A percentile compares a stretch with the other conserved stretches of the same genome.
These are phyloP conservation scores for Boletales sp. DNA, from an alignment of 768 basidiomycete genomes.

Conservation along the genomic window DNA sequence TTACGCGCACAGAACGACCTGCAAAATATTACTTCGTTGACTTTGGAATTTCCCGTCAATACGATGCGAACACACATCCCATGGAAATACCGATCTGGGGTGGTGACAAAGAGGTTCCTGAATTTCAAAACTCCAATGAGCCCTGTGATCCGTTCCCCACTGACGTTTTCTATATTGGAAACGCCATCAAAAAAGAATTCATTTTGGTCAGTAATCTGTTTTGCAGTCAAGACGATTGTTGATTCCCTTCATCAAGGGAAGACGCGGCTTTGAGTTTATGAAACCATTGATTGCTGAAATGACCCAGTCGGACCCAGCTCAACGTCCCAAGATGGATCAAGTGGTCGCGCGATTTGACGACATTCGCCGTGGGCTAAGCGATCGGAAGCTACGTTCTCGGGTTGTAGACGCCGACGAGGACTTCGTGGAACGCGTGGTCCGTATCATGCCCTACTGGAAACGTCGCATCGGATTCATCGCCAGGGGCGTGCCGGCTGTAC, in stretches of 20 bases:
- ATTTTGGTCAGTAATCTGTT: slow-evolving; percentile 20
- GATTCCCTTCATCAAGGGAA: too few relatives aligned
- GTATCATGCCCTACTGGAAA: slow-evolving; percentile 20
- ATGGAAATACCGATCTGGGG: slow-evolving; percentile 32
- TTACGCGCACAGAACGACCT: slow-evolving; percentile 29
- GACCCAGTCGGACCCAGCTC: slow-evolving; percentile 32
- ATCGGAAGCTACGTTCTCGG: slow-evolving; percentile 27
- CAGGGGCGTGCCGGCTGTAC: not conserved
- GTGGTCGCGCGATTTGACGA: slow-evolving; percentile 25
- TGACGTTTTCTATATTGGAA: slow-evolving; percentile 44
- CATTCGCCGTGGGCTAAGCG: slow-evolving; percentile 2
- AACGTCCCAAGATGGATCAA: slow-evolving; percentile 37
- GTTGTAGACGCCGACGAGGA: slow-evolving; percentile 16
- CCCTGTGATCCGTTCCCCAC: slow-evolving; percentile 40
- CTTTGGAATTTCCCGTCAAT: slow-evolving; percentile 35
- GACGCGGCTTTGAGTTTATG: slow-evolving; percentile 28
- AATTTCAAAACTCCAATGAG: slow-evolving; percentile 25
- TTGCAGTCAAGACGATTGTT: too few relatives aligned
- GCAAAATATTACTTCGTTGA: slow-evolving; percentile 21
- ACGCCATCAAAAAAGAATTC: slow-evolving; percentile 32
- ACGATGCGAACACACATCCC: slow-evolving; percentile 23
- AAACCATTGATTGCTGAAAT: slow-evolving; percentile 31
- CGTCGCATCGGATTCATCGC: slow-evolving; percentile 7
- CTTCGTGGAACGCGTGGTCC: slow-evolving; percentile 7
- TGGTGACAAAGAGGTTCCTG: slow-evolving; percentile 42